Evolutionary conservation across 192 early-diverging fungal genomes (phyloP).

Genomic region (Diversispora eburnea): DNA sequence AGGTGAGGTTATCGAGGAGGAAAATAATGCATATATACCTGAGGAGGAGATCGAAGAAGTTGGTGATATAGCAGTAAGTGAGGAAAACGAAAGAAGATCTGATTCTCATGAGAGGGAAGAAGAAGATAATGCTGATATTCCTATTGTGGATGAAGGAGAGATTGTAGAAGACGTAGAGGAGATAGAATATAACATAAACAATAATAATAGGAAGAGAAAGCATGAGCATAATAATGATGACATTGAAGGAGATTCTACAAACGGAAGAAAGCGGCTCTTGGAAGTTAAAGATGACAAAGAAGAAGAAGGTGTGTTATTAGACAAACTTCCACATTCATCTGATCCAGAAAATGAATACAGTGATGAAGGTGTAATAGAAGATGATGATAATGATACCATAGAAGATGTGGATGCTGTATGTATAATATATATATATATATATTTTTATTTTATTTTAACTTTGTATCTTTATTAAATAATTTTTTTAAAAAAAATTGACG

Average conservation of each 20-base stretch:
- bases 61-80: too few relatives aligned
- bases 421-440: too few relatives aligned
- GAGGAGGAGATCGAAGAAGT: too few relatives aligned
- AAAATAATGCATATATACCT: too few relatives aligned
- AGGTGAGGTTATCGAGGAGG: too few relatives aligned
- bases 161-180: background rate
- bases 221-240: background rate
- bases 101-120: background rate
- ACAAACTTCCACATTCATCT: background rate
- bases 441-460: too few relatives aligned
- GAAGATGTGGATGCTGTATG: too few relatives aligned
- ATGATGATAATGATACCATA: background rate
- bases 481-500: too few relatives aligned
- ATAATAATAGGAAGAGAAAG: background rate
- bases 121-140: background rate
- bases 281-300: background rate
- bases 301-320: background rate
- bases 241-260: too few relatives aligned
- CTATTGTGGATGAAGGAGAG: background rate
- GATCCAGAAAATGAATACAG: background rate
- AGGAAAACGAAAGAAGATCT: too few relatives aligned
- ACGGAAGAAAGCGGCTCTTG: too few relatives aligned
- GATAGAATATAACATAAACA: background rate
- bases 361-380: constrained; percentile 9
- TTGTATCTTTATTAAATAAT: too few relatives aligned